Base-by-base conservation (phyloP, 202 grass and related monocot genomes). In the Elaeis oleifera region DNA sequence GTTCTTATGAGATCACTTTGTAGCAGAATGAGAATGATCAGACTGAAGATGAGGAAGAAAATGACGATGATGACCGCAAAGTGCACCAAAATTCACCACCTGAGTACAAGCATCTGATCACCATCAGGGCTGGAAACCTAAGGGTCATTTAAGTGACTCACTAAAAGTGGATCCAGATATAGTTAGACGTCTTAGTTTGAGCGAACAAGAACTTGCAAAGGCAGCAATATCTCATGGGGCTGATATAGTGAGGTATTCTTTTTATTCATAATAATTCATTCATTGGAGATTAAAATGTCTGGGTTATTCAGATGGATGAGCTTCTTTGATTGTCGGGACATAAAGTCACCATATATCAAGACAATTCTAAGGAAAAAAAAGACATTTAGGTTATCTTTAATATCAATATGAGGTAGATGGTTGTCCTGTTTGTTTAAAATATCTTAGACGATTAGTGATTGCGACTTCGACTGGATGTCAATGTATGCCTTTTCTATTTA, bases 101-200 rank as follows among this genome's bases (percentile, higher is more conserved):
- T 5, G 52, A 68, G 11, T 68, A 68, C 18, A 68, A 68, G 52
- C 52, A 18, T 0, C 17, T 68, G 6, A 68, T 68, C 25, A 56
- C 51, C 32, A 56, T 68, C 20, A 24, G 26, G 11, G 65, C 65
- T 56, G 65, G 65, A 39, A 68, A 18, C 65, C 65, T 11, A 68
- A 68, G 18, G 65, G 65, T 56, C 51, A 8, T 16, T 54, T 68
- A 20, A 68, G 25, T 36, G 65, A 68, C 32, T 51, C 27, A 68
- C 4, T 68, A 56, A 68, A 56, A 68, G 65, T 54, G 54, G 65
- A 68, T 54, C 65, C 18, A 36, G 52, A 68, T 55, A 54, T 56
- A 68, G 65, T 68, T 39, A 68, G 51, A 22, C 65, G 65, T 36
- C 51, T 68, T 18, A 68, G 65, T 21, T 54, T 68, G 51, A 68